Conservation (phyloP, 2,329 filamentous ascomycete genomes). For the Penicillium vulpinum region DNA sequence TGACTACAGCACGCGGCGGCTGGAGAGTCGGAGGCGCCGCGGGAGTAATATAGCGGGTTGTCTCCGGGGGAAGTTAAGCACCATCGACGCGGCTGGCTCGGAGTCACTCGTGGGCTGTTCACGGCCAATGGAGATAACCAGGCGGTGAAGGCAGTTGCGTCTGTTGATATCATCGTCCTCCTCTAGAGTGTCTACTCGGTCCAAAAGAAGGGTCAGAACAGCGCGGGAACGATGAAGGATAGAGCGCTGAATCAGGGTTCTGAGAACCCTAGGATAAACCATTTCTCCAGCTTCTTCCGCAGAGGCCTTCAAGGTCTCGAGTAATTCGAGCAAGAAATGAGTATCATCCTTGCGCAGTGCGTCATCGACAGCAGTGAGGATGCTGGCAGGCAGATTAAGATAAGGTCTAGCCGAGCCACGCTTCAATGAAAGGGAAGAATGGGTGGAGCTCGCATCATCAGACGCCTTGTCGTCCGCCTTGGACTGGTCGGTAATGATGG, state of each 20-base stretch:
- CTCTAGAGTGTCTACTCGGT: constrained; percentile 69
- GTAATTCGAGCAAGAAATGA: constrained; percentile 47
- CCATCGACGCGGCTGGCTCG: constrained; percentile 56
- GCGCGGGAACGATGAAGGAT: constrained; percentile 72
- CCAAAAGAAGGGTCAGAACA: constrained; percentile 71
- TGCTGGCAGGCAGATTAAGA: constrained; percentile 66
- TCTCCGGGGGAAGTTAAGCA: constrained; percentile 54
- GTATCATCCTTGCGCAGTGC: constrained; percentile 44
- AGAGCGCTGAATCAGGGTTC: constrained; percentile 46
- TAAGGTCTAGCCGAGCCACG: constrained; percentile 74
- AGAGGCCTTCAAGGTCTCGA: constrained; percentile 59
- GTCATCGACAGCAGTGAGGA: constrained; percentile 45
- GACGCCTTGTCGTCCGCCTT: constrained; percentile 69
- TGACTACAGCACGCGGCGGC: constrained; percentile 62
- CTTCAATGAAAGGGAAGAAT: constrained; percentile 69
- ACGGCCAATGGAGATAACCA: constrained; percentile 89
- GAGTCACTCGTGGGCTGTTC: constrained; percentile 59
- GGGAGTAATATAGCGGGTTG: constrained; percentile 74
- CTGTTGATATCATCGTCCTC: constrained; percentile 92
- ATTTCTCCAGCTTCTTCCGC: constrained; percentile 60
- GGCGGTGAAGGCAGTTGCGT: constrained; percentile 87
- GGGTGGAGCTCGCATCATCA: constrained; percentile 72
- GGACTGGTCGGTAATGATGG: constrained; percentile 55
- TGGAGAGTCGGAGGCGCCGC: constrained; percentile 66
- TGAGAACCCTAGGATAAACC: constrained; percentile 63